These are phyloP conservation scores for Oryza meyeriana DNA, from an alignment of 176 grass and related monocot species.

Conservation along the genomic window DNA sequence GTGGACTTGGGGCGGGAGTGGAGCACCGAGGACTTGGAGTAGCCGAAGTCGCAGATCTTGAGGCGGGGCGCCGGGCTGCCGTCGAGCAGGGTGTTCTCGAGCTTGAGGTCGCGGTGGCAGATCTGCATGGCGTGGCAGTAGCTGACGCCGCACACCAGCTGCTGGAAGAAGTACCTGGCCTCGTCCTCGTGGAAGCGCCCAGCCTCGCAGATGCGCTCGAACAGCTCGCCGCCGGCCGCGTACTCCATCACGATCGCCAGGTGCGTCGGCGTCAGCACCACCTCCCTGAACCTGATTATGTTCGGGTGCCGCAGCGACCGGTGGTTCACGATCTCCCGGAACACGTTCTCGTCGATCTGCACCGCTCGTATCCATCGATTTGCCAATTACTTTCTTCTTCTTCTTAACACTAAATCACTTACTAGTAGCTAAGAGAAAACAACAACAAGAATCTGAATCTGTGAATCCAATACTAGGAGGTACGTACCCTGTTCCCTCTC, in stretches of 20 bases:
- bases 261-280: conserved; percentile 78
- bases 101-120: conserved; percentile 89
- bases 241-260: conserved; percentile 95
- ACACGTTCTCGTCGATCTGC: conserved; percentile 91
- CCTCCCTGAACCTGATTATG: conserved; percentile 93
- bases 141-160: conserved; percentile 85
- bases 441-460: no score
- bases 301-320: conserved; percentile 73
- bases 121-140: conserved; percentile 88
- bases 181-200: conserved; percentile 85
- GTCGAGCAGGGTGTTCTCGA: conserved; percentile 90
- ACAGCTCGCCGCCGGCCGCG: conserved; percentile 90
- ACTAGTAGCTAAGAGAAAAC: no score
- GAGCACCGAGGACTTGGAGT: conserved; percentile 69
- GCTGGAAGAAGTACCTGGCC: conserved; percentile 89
- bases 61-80: conserved; percentile 81
- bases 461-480: no score
- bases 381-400: no score
- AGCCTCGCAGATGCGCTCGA: conserved; percentile 92
- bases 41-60: conserved; percentile 92
- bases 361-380: no score
- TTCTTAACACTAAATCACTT: no score
- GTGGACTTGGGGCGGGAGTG: conserved; percentile 74
- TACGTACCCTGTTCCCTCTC: conserved; percentile 50
- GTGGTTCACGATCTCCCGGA: conserved; percentile 92